Evolutionary conservation across 441 rosid genomes (phyloP), one percentile per base, ranked within the genome.

Genomic region (Sinapis alba): DNA sequence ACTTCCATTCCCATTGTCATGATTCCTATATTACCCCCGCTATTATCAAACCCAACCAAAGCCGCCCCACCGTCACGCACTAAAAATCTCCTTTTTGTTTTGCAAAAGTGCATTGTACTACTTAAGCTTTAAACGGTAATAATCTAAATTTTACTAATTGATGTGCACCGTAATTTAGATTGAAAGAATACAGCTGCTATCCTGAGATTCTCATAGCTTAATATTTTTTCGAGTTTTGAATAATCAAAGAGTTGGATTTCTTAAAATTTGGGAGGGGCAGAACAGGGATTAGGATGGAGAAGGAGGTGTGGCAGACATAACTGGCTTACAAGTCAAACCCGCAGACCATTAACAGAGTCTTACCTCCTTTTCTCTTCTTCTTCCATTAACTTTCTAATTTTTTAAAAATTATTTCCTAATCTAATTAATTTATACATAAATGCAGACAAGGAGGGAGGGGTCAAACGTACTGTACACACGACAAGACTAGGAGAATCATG

Each of bases 251-350:
- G 5, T n/a, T 45, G 51, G 51, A n/a, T n/a, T n/a, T n/a, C n/a
- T n/a, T n/a, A n/a, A n/a, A n/a, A n/a, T n/a, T n/a, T n/a, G n/a
- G 5, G 13, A 53, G 24, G 58, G 58, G 58, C 27, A 53, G n/a
- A 20, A 20, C 6, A 4, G 58, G 27, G 10, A 51, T 53, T 9
- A 51, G 57, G 12, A 51, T 8, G 26, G 26, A 4, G n/a, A 12
- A 5, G 58, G 79, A 54, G 43, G 85, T 83, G n/a, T n/a, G 87
- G 88, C 84, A 74, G 86, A 82, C 87, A 85, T 1, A 69, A 57
- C 58, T 74, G 47, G 47, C 28, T 28, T 26, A 32, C 7, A 76
- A 68, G 79, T 75, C 79, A 75, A 75, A 60, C 21, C 8, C 65
- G 9, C 18, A 5, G 26, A 38, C 47, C 76, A 9, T 5, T 26